Evolutionary conservation across 2,329 filamentous ascomycete species (phyloP).

Genomic region (Monilinia aucupariae): DNA sequence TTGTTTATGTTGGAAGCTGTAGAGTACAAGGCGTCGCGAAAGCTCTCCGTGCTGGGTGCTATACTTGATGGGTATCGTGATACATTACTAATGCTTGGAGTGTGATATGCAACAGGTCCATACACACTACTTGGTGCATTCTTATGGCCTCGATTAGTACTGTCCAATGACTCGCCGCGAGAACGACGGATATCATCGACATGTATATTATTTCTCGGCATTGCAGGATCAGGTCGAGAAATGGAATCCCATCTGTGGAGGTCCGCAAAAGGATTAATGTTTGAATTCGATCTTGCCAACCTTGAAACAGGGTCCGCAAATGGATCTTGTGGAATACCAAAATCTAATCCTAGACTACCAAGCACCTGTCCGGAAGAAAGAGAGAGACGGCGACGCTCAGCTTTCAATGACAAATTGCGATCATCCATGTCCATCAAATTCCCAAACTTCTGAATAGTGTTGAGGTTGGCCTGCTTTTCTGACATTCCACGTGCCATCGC

Average conservation of each 20-base stretch:
- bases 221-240: conserved; percentile 26
- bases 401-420: conserved; percentile 27
- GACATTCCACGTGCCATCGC: conserved; percentile 26
- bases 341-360: conserved; percentile 30
- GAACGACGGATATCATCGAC: conserved; percentile 45
- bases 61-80: conserved; percentile 32
- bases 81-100: conserved; percentile 21
- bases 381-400: conserved; percentile 26
- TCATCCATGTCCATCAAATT: conserved; percentile 32
- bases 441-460: conserved; percentile 26
- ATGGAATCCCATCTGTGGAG: conserved; percentile 19
- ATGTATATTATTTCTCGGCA: conserved; percentile 39
- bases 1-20: conserved; percentile 35
- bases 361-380: conserved; percentile 22
- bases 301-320: conserved; percentile 27
- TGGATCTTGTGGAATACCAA: conserved; percentile 25
- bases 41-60: conserved; percentile 33
- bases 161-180: conserved; percentile 42
- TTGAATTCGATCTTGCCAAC: background rate
- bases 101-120: conserved; percentile 24
- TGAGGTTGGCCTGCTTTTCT: conserved; percentile 28
- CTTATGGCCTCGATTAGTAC: conserved; percentile 32
- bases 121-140: conserved; percentile 29
- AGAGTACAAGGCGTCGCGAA: conserved; percentile 40
- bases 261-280: conserved; percentile 21